phyloP scores from a whole-genome alignment of 129 eudicot genomes.

The Helianthus annuus region DNA sequence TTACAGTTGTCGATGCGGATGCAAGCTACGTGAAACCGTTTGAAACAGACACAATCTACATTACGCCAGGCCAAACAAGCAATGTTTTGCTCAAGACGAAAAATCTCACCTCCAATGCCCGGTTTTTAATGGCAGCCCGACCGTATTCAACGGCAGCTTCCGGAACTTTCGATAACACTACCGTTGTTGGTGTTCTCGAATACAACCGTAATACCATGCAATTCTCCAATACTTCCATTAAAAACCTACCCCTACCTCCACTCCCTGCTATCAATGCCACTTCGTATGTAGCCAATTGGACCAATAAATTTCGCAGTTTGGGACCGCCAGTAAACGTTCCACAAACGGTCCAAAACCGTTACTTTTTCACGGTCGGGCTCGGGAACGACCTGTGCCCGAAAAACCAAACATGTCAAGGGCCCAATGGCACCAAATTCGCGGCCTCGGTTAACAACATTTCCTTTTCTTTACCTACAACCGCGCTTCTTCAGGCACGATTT shows the following conservation, averaged over 20 bases:
- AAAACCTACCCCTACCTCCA: slow-evolving; percentile 26
- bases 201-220: slow-evolving; percentile 15
- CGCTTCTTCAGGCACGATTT: slow-evolving; percentile 54
- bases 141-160: slow-evolving; percentile 44
- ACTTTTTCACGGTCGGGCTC: slow-evolving; percentile 42
- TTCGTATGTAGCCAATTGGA: slow-evolving; percentile 42
- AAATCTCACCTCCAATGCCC: slow-evolving; percentile 30
- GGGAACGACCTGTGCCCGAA: slow-evolving; percentile 41
- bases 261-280: slow-evolving; percentile 42
- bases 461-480: slow-evolving; percentile 42
- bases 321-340: slow-evolving; percentile 35
- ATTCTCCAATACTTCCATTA: slow-evolving; percentile 13
- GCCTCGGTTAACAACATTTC: slow-evolving; percentile 46
- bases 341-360: slow-evolving; percentile 23
- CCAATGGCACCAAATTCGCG: slow-evolving; percentile 54
- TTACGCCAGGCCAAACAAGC: slow-evolving; percentile 49
- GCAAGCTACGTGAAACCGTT: slow-evolving; percentile 50
- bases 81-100: slow-evolving; percentile 49
- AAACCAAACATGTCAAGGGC: slow-evolving; percentile 57
- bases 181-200: slow-evolving; percentile 42
- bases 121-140: slow-evolving; percentile 46
- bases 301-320: slow-evolving; percentile 36
- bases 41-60: slow-evolving; percentile 39
- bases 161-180: slow-evolving; percentile 44
- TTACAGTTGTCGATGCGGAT: slow-evolving; percentile 47